Evolutionary conservation across 2,329 filamentous ascomycete genomes (phyloP).

Genomic region (Leptographium galeiforme): DNA sequence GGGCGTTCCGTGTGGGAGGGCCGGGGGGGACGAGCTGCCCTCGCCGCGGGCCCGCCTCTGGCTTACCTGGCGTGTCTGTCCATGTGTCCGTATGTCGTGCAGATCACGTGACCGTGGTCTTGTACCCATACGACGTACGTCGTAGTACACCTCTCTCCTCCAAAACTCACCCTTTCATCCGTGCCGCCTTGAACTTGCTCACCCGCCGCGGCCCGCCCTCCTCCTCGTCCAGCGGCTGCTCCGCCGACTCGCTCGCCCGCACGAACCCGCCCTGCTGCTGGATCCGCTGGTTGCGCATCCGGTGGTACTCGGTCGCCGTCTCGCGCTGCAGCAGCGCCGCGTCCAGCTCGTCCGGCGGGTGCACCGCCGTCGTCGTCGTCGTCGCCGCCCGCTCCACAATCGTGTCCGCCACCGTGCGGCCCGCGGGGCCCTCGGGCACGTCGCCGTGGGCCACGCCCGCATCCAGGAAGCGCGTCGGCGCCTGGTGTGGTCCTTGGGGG

Average conservation of each 20-base stretch:
- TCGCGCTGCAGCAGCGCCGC: constrained; percentile 60
- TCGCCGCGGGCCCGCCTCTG: no score
- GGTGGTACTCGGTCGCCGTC: constrained; percentile 71
- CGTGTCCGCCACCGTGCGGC: constrained; percentile 43
- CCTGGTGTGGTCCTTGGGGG: constrained; percentile 30
- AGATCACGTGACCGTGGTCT: no score
- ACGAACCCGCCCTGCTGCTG: constrained; percentile 72
- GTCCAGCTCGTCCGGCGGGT: constrained; percentile 53
- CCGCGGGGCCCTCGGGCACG: constrained; percentile 30
- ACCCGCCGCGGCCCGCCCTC: constrained; percentile 49
- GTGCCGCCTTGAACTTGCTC: constrained; percentile 62
- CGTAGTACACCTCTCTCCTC: no score
- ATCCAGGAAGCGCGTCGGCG: constrained; percentile 26
- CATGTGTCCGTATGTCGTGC: no score
- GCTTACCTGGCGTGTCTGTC: no score
- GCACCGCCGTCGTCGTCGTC: constrained; percentile 14
- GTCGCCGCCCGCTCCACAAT: constrained; percentile 41
- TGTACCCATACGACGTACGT: no score
- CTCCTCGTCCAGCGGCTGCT: constrained; percentile 54
- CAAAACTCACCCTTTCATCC: constrained; percentile 16
- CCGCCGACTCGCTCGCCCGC: constrained; percentile 53
- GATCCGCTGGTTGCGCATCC: constrained; percentile 69
- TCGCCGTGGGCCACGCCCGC: constrained; percentile 17
- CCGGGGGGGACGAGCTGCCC: no score
- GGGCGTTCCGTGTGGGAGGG: no score